Base-by-base conservation (phyloP, 1,284 basidiomycete genomes). In the Moesziomyces parantarcticus region DNA sequence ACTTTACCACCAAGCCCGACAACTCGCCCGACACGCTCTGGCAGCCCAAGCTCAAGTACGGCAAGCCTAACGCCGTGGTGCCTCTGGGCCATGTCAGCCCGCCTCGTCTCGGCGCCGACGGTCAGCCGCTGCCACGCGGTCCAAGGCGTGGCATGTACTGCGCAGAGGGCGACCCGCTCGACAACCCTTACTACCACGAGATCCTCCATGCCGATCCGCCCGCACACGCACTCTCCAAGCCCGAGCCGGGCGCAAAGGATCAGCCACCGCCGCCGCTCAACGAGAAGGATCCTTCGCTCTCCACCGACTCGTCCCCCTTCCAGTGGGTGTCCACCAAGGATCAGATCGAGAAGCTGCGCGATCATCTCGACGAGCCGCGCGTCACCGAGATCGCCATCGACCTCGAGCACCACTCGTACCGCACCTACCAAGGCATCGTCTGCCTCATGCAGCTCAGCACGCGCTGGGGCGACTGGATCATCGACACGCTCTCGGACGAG, bases 361-460 rank as follows among this genome's bases (percentile, higher is more conserved):
- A 88, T n/a, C 83, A 85, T 50, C 74, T 85, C 23, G 53, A 88
- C 40, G 82, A 85, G 13, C 67, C 64, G 6, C 76, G 75, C 13
- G 88, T 88, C n/a, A 86, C 85, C 44, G 94, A 97, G 84, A 90
- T 99, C 53, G 96, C 96, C 1, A 88, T 99, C 40, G 96, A 99
- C 84, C 86, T 99, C 46, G 96, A 99, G 84, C 92, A 97, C 81
- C 94, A 98, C 86, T 90, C 89, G 72, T 92, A 91, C 78, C 88
- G 94, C 48, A 90, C 90, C 5, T 98, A 92, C 84, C 85, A 86
- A 21, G 96, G 97, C 0, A 92, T 98, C 77, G 88, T 96, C 13
- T 97, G 94, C 79, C 86, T 99, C 60, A 95, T 98, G 89, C 96
- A 83, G 71, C 74, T 83, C 74, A 94, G 92, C 75, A 94, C 92